Evolutionary conservation across 2,329 filamentous ascomycete species (phyloP).

Genomic region (Trichophyton rubrum): DNA sequence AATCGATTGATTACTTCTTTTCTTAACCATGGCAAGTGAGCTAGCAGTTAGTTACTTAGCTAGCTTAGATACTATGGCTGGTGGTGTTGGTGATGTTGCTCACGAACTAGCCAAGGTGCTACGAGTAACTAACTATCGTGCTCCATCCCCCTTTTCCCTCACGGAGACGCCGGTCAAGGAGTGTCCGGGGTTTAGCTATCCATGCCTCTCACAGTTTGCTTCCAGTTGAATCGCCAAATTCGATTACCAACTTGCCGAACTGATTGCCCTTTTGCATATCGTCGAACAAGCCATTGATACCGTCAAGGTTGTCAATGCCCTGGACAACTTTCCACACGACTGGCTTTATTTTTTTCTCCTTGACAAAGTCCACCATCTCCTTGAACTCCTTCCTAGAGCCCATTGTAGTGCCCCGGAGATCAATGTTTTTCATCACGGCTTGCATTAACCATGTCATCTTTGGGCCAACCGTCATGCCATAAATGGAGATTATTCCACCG

Average conservation of each 20-base stretch:
- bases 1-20: background rate
- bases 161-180: background rate
- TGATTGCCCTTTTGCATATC: conserved; percentile 78
- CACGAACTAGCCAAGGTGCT: background rate
- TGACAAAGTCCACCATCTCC: conserved; percentile 82
- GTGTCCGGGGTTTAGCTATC: no score
- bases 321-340: conserved; percentile 63
- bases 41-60: background rate
- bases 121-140: background rate
- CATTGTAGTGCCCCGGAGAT: conserved; percentile 80
- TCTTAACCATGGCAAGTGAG: background rate
- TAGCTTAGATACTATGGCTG: background rate
- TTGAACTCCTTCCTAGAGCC: conserved; percentile 76
- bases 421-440: conserved; percentile 76
- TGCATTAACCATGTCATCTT: conserved; percentile 79
- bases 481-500: conserved; percentile 72
- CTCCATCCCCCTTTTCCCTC: background rate
- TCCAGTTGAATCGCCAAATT: conserved; percentile 9
- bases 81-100: background rate
- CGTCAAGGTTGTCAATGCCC: conserved; percentile 62
- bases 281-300: conserved; percentile 69
- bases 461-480: conserved; percentile 81
- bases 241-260: conserved; percentile 82
- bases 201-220: conserved; percentile 12
- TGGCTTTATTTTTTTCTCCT: conserved; percentile 58